phyloP scores from a whole-genome alignment of 2,329 filamentous ascomycete species.

The Pseudogymnoascus sp. region DNA sequence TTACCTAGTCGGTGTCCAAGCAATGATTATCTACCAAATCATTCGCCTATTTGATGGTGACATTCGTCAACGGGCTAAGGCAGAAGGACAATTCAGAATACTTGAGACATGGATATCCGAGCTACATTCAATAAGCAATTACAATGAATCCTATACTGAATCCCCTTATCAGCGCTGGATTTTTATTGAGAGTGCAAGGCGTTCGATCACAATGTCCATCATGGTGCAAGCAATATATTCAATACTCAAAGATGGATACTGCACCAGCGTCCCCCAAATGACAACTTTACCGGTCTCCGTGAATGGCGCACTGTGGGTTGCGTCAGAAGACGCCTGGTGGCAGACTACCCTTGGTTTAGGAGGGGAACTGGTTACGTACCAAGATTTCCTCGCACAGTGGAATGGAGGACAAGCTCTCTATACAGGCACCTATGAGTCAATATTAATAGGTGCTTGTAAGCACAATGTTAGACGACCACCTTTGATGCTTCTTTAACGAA shows the following conservation, averaged over 20 bases:
- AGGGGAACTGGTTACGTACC: conserved; percentile 10
- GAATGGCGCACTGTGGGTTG: conserved; percentile 11
- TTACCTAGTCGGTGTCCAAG: conserved; percentile 18
- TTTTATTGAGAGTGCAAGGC: conserved; percentile 27
- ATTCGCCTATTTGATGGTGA: conserved; percentile 25
- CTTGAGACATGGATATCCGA: conserved; percentile 21
- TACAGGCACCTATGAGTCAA: neutral
- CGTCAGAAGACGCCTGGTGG: neutral
- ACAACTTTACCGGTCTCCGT: conserved; percentile 12
- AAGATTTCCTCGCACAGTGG: conserved; percentile 12
- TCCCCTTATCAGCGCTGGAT: conserved; percentile 22
- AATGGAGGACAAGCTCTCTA: neutral
- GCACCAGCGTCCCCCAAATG: conserved; percentile 12
- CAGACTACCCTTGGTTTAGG: neutral
- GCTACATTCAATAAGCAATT: conserved; percentile 12
- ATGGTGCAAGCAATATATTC: conserved; percentile 15
- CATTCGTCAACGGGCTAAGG: conserved; percentile 18
- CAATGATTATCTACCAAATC: conserved; percentile 23
- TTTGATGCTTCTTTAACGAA: neutral
- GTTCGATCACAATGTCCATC: conserved; percentile 19
- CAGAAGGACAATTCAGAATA: conserved; percentile 20
- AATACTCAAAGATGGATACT: conserved; percentile 13
- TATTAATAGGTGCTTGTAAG: neutral
- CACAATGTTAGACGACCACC: neutral
- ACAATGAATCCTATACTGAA: neutral